Evolutionary conservation across 140 eudicot species (phyloP).

Genomic region (Bidens hawaiensis): DNA sequence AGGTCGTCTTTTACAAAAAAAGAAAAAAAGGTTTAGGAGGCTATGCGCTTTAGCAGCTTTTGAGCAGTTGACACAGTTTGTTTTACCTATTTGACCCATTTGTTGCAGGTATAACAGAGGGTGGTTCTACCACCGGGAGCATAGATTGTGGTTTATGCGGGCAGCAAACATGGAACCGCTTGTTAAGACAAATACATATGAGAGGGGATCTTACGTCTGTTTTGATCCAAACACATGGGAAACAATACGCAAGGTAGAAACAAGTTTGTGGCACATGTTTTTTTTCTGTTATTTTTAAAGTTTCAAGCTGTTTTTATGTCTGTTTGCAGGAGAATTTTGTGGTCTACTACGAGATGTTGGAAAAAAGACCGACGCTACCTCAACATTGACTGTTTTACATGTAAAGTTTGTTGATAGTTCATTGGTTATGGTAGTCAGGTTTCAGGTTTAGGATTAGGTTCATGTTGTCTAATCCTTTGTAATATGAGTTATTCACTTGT

Average conservation of each 20-base stretch:
- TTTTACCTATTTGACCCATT: not conserved
- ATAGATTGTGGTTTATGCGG: constrained; percentile 56
- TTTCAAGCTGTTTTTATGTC: not conserved
- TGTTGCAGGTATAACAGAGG: constrained; percentile 64
- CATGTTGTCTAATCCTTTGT: constrained; percentile 6
- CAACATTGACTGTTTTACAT: constrained; percentile 45
- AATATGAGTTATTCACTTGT: not conserved
- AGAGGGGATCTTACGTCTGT: constrained; percentile 73
- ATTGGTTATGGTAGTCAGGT: constrained; percentile 3
- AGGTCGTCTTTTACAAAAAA: too few relatives aligned
- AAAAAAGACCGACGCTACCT: constrained; percentile 62
- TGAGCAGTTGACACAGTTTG: too few relatives aligned
- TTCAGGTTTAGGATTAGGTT: not conserved
- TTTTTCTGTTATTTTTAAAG: not conserved
- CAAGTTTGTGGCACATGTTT: not conserved
- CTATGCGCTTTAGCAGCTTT: too few relatives aligned
- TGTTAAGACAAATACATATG: constrained; percentile 59
- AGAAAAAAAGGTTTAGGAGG: too few relatives aligned
- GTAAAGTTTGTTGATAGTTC: constrained; percentile 35
- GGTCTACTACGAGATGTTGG: constrained; percentile 63
- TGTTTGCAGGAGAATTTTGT: constrained; percentile 78
- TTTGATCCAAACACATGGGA: constrained; percentile 95
- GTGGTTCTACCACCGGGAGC: constrained; percentile 78
- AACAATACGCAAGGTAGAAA: constrained; percentile 70
- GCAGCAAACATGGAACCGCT: constrained; percentile 57